Evolutionary conservation across 805 yeast species (phyloP).

Genomic region (Kodamaea kaohsiungensis): DNA sequence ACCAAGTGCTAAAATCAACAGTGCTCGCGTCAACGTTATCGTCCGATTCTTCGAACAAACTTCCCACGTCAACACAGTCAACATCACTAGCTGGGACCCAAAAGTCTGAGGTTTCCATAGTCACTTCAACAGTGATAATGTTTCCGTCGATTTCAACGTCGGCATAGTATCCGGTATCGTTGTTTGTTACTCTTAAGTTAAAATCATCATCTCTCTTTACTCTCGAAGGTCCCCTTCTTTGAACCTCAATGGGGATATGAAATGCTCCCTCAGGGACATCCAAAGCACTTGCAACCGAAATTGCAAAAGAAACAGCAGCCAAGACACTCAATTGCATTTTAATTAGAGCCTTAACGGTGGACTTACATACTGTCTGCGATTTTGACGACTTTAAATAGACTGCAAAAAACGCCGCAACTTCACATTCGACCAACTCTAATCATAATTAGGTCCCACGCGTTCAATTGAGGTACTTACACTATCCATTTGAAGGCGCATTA

Average conservation of each 20-base stretch:
- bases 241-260: not conserved
- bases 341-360: no score
- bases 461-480: no score
- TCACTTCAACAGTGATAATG: slow-evolving; percentile 30
- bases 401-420: not conserved
- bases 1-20: not conserved
- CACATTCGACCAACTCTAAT: no score
- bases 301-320: not conserved
- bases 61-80: slow-evolving; percentile 13
- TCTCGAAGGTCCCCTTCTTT: not conserved
- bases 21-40: slow-evolving; percentile 5
- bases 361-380: no score
- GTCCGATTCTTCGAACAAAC: not conserved
- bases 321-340: not conserved
- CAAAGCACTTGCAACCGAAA: not conserved
- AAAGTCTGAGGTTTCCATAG: slow-evolving; percentile 75
- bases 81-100: slow-evolving; percentile 48
- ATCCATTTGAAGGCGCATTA: no score
- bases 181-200: not conserved
- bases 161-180: not conserved
- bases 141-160: slow-evolving; percentile 3
- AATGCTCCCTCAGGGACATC: not conserved
- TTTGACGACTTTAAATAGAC: not conserved
- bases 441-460: no score
- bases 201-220: not conserved